These are phyloP conservation scores for Rugonectria rugulosa DNA, from an alignment of 2,329 filamentous ascomycete genomes.

Conservation along the genomic window DNA sequence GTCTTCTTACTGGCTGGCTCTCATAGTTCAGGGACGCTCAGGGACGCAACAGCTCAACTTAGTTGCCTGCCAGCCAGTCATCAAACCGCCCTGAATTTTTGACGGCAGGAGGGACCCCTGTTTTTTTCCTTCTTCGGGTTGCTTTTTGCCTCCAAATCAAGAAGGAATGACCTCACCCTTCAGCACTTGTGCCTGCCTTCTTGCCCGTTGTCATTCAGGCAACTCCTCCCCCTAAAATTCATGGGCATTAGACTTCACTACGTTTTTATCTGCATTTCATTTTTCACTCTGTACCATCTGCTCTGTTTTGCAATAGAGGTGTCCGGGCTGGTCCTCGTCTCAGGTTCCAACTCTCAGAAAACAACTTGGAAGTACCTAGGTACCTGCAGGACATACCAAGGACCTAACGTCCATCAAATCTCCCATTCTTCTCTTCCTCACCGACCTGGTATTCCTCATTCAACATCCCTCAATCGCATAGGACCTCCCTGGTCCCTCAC, in stretches of 20 bases:
- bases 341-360: too few species aligned
- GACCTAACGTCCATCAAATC: too few species aligned
- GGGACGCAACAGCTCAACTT: not conserved
- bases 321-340: too few species aligned
- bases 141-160: not conserved
- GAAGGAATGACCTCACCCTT: constrained; percentile 11
- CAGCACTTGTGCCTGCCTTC: not conserved
- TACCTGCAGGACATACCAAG: too few species aligned
- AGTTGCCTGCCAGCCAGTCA: not conserved
- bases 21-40: too few species aligned
- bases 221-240: not conserved
- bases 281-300: too few species aligned
- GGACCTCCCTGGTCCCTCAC: not conserved
- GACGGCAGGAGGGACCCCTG: constrained; percentile 6
- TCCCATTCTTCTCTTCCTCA: not conserved
- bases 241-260: not conserved
- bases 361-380: too few species aligned
- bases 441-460: not conserved
- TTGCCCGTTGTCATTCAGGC: not conserved
- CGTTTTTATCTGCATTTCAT: not conserved
- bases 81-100: not conserved
- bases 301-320: too few species aligned
- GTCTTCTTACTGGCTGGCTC: not conserved
- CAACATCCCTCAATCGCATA: not conserved
- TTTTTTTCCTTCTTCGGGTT: constrained; percentile 4